Evolutionary conservation across 768 basidiomycete species (phyloP).

Genomic region (Psilocybe subaeruginosa): DNA sequence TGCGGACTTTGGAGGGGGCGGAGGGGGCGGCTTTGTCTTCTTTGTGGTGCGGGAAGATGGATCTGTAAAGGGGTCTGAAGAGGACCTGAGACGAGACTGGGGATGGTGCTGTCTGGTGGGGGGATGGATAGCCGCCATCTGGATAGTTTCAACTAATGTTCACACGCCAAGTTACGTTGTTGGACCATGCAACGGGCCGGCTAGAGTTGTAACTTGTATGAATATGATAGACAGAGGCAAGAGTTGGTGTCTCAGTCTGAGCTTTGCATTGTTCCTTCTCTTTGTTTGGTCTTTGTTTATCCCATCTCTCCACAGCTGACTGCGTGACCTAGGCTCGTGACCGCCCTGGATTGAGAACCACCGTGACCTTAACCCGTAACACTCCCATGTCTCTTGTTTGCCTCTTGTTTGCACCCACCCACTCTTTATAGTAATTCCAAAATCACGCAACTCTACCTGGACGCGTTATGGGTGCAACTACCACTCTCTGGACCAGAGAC

Average conservation of each 20-base stretch:
- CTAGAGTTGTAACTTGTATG: background rate
- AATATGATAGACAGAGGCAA: background rate
- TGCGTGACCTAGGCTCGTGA: too few relatives aligned
- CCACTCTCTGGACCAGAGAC: conserved; percentile 38
- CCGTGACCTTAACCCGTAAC: too few relatives aligned
- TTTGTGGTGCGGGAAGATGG: conserved; percentile 22
- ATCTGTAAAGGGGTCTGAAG: conserved; percentile 60
- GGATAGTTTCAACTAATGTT: conserved; percentile 20
- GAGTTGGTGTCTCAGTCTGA: background rate
- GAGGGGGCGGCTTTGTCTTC: conserved; percentile 25
- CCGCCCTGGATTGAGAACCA: too few relatives aligned
- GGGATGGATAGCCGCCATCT: conserved; percentile 36
- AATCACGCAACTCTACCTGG: conserved; percentile 2
- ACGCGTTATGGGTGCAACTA: conserved; percentile 26
- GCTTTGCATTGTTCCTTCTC: too few relatives aligned
- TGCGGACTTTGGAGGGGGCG: conserved; percentile 41
- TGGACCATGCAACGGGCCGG: too few relatives aligned
- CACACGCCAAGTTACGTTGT: conserved; percentile 31
- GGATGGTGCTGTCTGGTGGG: conserved; percentile 25
- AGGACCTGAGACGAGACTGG: conserved; percentile 44
- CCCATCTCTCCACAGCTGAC: background rate
- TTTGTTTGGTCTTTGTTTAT: background rate
- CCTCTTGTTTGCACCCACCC: background rate
- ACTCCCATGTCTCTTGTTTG: background rate
- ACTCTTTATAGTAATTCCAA: conserved; percentile 1